Evolutionary conservation across 1,284 basidiomycete species (phyloP), one percentile per base, ranked within the genome.

Genomic region (Tremellales sp.): DNA sequence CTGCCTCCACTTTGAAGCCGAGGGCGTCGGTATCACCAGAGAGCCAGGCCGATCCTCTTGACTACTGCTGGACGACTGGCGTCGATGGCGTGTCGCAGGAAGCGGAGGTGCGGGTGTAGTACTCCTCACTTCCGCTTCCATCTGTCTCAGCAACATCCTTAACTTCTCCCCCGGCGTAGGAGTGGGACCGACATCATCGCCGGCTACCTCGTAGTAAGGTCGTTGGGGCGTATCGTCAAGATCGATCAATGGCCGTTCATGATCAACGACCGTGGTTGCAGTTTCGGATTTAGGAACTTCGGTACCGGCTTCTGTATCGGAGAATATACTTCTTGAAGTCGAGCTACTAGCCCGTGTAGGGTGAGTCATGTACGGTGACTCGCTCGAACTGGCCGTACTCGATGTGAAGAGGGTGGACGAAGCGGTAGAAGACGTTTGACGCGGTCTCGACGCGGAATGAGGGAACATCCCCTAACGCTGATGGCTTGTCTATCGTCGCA

Each of bases 81-180:
- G 44, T 21, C 23, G 22, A 15, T 21, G 24, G 11, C 23, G 8
- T 31, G 45, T 43, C 3, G 42, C 26, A 21, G 44, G 13, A 8
- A 37, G 25, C 29, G 27, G n/a, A 21, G 22, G 42, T 15, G 29
- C 29, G 25, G 52, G 50, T 19, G 22, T 36, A 11, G 45, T 33
- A 12, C 42, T 39, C 21, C 51, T 39, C 6, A 57, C 59, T 41
- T 63, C 61, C 11, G 53, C 37, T 37, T 59, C 56, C 63, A 65
- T 65, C 48, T 60, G 55, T 27, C 53, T 43, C 27, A 62, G 40
- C 19, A 62, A 44, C 26, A 58, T 44, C 22, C 54, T 43, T 13
- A 62, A 40, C 48, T 56, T 60, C 31, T 60, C 57, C 5, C 45
- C 46, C 3, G 60, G 60, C n/a, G 45, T 43, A 37, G 43, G 39